Evolutionary conservation across 306 rosid genomes (phyloP).

Genomic region (Astragalus membranaceus): DNA sequence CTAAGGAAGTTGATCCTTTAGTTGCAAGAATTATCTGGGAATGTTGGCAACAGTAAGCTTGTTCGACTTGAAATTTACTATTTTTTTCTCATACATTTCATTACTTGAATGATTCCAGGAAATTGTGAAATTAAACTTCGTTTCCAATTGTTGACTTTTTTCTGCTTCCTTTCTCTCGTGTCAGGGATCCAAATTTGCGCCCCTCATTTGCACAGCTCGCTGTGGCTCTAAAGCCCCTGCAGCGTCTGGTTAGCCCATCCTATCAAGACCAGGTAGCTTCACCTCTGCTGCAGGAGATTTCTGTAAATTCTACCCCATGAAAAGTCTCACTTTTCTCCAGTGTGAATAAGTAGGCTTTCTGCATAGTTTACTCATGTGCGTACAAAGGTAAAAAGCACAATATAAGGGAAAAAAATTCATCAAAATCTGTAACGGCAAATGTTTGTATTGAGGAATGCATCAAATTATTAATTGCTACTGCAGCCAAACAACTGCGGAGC

Average conservation of each 20-base stretch:
- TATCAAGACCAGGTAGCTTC: slow-evolving; percentile 66
- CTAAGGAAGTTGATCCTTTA: slow-evolving; percentile 85
- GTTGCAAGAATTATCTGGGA: slow-evolving; percentile 88
- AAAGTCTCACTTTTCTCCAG: slow-evolving; percentile 26
- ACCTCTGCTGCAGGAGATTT: slow-evolving; percentile 58
- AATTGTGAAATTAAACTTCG: not conserved
- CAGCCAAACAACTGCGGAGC: slow-evolving; percentile 38
- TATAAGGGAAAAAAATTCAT: slow-evolving; percentile 5
- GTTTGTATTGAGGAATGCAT: slow-evolving; percentile 24
- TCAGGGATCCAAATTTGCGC: slow-evolving; percentile 89
- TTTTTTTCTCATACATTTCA: not conserved
- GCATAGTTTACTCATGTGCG: slow-evolving; percentile 18
- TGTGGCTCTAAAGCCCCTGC: slow-evolving; percentile 75
- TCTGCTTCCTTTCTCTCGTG: not conserved
- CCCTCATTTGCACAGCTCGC: slow-evolving; percentile 83
- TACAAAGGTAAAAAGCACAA: slow-evolving; percentile 7
- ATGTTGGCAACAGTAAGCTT: slow-evolving; percentile 97
- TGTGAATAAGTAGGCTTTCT: slow-evolving; percentile 54
- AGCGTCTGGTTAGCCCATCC: slow-evolving; percentile 59
- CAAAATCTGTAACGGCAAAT: slow-evolving; percentile 22
- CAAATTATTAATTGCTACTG: slow-evolving; percentile 30
- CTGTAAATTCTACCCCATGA: slow-evolving; percentile 79
- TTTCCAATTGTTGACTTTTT: slow-evolving; percentile 11
- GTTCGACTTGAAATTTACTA: slow-evolving; percentile 20
- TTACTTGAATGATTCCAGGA: not conserved